Conservation (phyloP, 1,139 yeast genomes). For the Zygoascus hellenicus region DNA sequence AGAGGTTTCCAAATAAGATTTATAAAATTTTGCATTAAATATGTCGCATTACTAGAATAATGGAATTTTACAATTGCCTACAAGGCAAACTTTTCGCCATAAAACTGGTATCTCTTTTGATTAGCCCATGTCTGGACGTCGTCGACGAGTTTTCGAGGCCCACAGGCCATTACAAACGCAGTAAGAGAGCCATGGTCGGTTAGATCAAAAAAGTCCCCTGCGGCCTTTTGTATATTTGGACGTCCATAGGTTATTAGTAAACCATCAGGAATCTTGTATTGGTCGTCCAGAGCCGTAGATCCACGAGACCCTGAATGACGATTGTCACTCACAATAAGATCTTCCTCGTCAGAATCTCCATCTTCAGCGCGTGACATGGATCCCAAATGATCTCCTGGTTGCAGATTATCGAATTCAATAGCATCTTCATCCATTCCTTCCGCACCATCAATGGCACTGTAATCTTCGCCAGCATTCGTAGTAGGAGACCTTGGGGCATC, state of each 20-base stretch:
- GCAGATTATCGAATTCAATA: conserved; percentile 32
- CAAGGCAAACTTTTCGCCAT: conserved; percentile 38
- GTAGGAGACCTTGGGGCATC: neutral
- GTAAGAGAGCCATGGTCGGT: conserved; percentile 30
- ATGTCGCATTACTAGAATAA: neutral
- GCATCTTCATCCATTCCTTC: conserved; percentile 18
- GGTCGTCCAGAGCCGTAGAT: neutral
- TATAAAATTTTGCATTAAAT: neutral
- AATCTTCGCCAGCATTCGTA: conserved; percentile 1
- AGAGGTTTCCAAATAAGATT: too few relatives aligned
- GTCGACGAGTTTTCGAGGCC: conserved; percentile 50
- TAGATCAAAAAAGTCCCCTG: conserved; percentile 17
- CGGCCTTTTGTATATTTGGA: conserved; percentile 23
- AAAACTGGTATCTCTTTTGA: conserved; percentile 35
- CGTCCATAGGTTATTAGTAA: conserved; percentile 25
- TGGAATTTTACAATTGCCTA: conserved; percentile 12
- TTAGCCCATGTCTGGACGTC: conserved; percentile 46
- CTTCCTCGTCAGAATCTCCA: conserved; percentile 21
- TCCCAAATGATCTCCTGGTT: conserved; percentile 28
- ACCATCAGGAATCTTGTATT: neutral
- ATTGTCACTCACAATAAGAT: conserved; percentile 7
- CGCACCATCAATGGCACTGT: conserved; percentile 6
- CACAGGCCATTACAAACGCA: conserved; percentile 65
- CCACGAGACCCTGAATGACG: neutral
- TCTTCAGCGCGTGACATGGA: conserved; percentile 30